A percentile compares a stretch with the other conserved stretches of the same genome.
Evolutionary conservation across 352 stramenopile species (phyloP).

Genomic region (Globisporangium camurandrum): DNA sequence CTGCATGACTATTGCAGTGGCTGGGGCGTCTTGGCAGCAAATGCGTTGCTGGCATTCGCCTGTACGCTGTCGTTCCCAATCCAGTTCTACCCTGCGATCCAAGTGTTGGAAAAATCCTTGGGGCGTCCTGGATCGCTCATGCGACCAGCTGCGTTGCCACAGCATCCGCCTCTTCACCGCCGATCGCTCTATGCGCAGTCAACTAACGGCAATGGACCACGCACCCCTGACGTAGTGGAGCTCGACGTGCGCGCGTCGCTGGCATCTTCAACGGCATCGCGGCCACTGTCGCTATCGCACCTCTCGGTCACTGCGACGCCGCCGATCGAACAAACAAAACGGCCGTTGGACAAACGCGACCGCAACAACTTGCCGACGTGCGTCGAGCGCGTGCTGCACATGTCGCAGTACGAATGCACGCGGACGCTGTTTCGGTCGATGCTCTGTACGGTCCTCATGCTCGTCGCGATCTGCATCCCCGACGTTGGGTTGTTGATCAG

Average conservation of each 20-base stretch:
- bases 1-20: constrained; percentile 64
- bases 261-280: neutral
- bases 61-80: constrained; percentile 76
- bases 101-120: constrained; percentile 59
- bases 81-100: constrained; percentile 74
- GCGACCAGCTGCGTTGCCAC: constrained; percentile 19
- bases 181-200: neutral
- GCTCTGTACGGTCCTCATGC: constrained; percentile 67
- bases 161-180: constrained; percentile 8
- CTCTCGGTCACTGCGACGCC: neutral
- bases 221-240: neutral
- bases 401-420: constrained; percentile 73
- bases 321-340: neutral
- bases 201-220: neutral
- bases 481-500: constrained; percentile 72
- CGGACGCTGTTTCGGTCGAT: constrained; percentile 77
- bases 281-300: neutral
- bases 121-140: constrained; percentile 36
- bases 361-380: constrained; percentile 19
- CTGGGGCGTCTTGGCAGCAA: constrained; percentile 58
- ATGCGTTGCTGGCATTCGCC: constrained; percentile 60
- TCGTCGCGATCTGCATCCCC: constrained; percentile 63
- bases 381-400: constrained; percentile 34
- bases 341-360: no score
- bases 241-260: neutral